phyloP scores from a whole-genome alignment of 768 basidiomycete species.

The Infundibulicybe gibba region DNA sequence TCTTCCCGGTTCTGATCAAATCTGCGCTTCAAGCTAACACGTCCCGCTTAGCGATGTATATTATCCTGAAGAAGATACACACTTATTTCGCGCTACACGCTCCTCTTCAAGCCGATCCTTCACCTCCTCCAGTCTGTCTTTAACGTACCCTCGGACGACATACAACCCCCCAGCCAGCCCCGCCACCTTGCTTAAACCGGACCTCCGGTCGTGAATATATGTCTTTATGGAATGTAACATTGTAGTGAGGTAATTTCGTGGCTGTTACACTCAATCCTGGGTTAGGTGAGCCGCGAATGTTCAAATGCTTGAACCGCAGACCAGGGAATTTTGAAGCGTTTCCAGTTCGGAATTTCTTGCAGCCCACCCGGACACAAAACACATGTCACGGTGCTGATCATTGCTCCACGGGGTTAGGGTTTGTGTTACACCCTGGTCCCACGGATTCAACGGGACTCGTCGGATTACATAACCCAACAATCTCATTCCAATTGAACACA shows the following conservation, averaged over 20 bases:
- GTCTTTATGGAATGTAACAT: conserved; percentile 44
- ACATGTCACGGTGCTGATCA: neutral
- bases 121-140: conserved; percentile 60
- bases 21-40: conserved; percentile 52
- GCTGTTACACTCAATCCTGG: no score
- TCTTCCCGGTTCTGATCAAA: conserved; percentile 79
- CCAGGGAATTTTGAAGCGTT: no score
- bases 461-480: neutral
- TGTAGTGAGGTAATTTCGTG: neutral
- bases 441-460: neutral
- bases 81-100: conserved; percentile 66
- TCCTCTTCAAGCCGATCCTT: conserved; percentile 61
- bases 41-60: neutral
- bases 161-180: conserved; percentile 61
- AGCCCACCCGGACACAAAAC: neutral
- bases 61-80: conserved; percentile 20
- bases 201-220: conserved; percentile 48
- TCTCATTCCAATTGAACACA: neutral
- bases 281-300: no score
- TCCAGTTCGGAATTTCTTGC: no score
- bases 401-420: neutral
- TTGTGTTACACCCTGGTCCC: neutral
- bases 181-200: conserved; percentile 43
- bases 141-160: conserved; percentile 55
- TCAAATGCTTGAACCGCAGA: no score